Percentiles rank a stretch among this genome's conserved stretches.
Evolutionary conservation across 345 rosid species (phyloP).

Genomic region (Camelina laxa): DNA sequence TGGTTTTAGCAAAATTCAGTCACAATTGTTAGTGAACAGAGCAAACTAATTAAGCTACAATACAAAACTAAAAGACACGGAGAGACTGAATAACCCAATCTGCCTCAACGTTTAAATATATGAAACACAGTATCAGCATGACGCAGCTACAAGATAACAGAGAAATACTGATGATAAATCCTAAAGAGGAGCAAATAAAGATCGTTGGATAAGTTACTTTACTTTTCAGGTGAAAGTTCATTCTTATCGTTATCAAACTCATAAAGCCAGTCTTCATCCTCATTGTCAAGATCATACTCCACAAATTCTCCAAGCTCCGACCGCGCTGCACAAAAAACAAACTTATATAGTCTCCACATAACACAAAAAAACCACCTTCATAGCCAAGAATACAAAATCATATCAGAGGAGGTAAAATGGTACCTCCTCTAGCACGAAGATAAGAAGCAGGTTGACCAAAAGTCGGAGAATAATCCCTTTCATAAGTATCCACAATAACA

Average conservation of each 20-base stretch:
- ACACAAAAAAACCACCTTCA: background rate
- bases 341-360: slow-evolving; percentile 6
- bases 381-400: background rate
- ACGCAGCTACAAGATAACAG: slow-evolving; percentile 14
- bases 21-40: background rate
- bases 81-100: background rate
- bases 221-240: slow-evolving; percentile 74
- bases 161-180: slow-evolving; percentile 4
- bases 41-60: slow-evolving; percentile 9
- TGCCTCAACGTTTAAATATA: background rate
- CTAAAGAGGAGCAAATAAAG: background rate
- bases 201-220: slow-evolving; percentile 28
- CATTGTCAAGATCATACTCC: slow-evolving; percentile 97
- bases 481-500: slow-evolving; percentile 88
- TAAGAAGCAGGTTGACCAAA: slow-evolving; percentile 84
- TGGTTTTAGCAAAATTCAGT: slow-evolving; percentile 15
- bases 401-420: slow-evolving; percentile 17
- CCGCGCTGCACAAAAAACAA: slow-evolving; percentile 61
- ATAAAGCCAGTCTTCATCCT: slow-evolving; percentile 95
- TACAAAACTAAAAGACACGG: slow-evolving; percentile 10
- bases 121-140: background rate
- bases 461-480: slow-evolving; percentile 81
- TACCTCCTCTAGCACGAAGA: slow-evolving; percentile 97
- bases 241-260: slow-evolving; percentile 66
- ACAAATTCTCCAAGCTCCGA: slow-evolving; percentile 98